Conservation (phyloP, 2,329 filamentous ascomycete genomes). For the Dichotomopilus funicola region DNA sequence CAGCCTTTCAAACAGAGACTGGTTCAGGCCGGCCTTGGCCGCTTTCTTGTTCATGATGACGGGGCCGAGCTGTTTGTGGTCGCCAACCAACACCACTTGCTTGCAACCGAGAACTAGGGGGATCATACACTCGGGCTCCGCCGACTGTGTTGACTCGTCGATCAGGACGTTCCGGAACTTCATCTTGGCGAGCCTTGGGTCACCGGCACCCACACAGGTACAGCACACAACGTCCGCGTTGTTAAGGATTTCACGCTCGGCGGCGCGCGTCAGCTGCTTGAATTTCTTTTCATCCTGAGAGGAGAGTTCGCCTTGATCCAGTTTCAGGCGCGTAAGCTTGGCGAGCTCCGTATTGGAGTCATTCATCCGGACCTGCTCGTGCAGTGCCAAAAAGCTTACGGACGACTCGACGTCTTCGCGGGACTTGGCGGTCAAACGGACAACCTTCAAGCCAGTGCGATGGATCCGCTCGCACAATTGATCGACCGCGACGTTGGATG, state of each 20-base stretch:
- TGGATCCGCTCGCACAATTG: slow-evolving; percentile 97
- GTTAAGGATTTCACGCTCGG: slow-evolving; percentile 88
- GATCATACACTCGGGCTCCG: slow-evolving; percentile 98
- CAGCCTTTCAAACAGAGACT: slow-evolving; percentile 95
- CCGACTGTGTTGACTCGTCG: slow-evolving; percentile 96
- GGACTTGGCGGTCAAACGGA: slow-evolving; percentile 96
- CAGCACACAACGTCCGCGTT: slow-evolving; percentile 98
- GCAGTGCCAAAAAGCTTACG: slow-evolving; percentile 88
- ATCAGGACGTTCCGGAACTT: slow-evolving; percentile 98
- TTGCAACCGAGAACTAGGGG: slow-evolving; percentile 95
- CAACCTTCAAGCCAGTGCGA: slow-evolving; percentile 88
- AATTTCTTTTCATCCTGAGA: slow-evolving; percentile 98
- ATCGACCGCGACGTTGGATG: slow-evolving; percentile 96
- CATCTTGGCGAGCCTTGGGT: slow-evolving; percentile 91
- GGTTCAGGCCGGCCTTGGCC: slow-evolving; percentile 92
- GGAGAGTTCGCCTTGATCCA: slow-evolving; percentile 81
- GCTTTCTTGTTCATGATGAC: slow-evolving; percentile 99
- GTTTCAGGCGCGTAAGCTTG: slow-evolving; percentile 90
- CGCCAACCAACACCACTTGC: slow-evolving; percentile 96
- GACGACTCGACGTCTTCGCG: slow-evolving; percentile 98
- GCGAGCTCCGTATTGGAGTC: slow-evolving; percentile 90
- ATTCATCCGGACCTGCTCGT: slow-evolving; percentile 96
- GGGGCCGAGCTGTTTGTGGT: slow-evolving; percentile 94
- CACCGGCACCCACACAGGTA: slow-evolving; percentile 94
- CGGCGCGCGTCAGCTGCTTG: slow-evolving; percentile 88